These are phyloP conservation scores for Zymoseptoria crescenta DNA, from an alignment of 2,329 filamentous ascomycete genomes.

Conservation along the genomic window DNA sequence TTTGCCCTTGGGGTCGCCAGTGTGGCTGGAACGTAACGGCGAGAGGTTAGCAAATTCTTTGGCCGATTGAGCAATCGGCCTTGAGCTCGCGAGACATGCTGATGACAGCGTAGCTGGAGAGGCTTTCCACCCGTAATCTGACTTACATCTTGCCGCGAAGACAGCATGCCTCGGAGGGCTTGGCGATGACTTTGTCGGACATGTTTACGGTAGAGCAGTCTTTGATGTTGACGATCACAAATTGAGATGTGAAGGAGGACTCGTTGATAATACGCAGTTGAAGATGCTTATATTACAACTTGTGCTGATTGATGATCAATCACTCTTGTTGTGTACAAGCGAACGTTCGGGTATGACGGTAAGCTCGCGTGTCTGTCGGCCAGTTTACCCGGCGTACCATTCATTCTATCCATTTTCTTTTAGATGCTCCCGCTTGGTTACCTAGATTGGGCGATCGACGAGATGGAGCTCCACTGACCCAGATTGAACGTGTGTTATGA, in stretches of 20 bases:
- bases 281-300: neutral
- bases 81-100: too few relatives aligned
- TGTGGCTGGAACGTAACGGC: slow-evolving; percentile 4
- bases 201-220: too few relatives aligned
- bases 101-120: too few relatives aligned
- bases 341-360: neutral
- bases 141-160: too few relatives aligned
- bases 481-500: neutral
- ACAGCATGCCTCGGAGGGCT: too few relatives aligned
- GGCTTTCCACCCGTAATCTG: too few relatives aligned
- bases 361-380: neutral
- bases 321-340: neutral
- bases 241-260: neutral
- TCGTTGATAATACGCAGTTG: neutral
- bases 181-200: neutral
- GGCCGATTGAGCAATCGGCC: too few relatives aligned
- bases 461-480: neutral
- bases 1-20: slow-evolving; percentile 12
- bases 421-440: neutral
- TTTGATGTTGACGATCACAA: neutral
- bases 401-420: neutral
- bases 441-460: neutral
- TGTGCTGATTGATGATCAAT: neutral
- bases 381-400: neutral
- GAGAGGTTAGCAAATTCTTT: slow-evolving; percentile 11